These are phyloP conservation scores for Thalassiosira profunda DNA, from an alignment of 108 stramenopile genomes.

Conservation along the genomic window DNA sequence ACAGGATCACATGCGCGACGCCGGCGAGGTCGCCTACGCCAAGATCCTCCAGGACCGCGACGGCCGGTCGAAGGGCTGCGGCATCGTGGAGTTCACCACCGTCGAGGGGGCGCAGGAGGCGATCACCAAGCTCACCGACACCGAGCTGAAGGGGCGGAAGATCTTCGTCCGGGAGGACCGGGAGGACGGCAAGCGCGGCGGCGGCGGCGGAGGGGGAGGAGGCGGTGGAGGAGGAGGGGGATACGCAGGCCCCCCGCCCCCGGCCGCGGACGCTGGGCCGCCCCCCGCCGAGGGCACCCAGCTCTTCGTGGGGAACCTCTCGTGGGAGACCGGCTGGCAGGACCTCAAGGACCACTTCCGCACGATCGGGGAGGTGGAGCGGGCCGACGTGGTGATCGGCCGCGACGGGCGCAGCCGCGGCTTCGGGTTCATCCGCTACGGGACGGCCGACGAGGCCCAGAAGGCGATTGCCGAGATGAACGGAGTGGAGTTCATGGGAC, in stretches of 20 bases:
- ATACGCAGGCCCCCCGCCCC: constrained; percentile 5
- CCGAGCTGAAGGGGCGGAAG: constrained; percentile 60
- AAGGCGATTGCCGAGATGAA: constrained; percentile 83
- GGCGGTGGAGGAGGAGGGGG: constrained; percentile 16
- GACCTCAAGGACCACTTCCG: constrained; percentile 93
- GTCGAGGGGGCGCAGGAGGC: constrained; percentile 68
- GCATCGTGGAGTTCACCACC: constrained; percentile 77
- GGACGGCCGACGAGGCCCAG: constrained; percentile 75
- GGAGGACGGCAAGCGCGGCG: constrained; percentile 38
- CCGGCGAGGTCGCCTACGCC: constrained; percentile 83
- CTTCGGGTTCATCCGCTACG: constrained; percentile 93
- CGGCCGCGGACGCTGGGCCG: constrained; percentile 7
- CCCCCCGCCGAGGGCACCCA: constrained; percentile 44
- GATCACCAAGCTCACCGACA: constrained; percentile 77
- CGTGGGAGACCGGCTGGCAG: constrained; percentile 79
- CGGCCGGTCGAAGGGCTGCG: constrained; percentile 87
- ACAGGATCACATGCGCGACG: constrained; percentile 91
- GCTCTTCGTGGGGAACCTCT: constrained; percentile 90
- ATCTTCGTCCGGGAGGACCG: constrained; percentile 68
- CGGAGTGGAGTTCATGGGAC: constrained; percentile 83
- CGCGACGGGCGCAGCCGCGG: constrained; percentile 80
- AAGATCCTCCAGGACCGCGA: constrained; percentile 75
- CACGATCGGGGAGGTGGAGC: constrained; percentile 73
- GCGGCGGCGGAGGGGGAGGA: constrained; percentile 48
- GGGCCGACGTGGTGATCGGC: constrained; percentile 70